Percentiles rank a stretch among this genome's conserved stretches.
phyloP scores from a whole-genome alignment of 768 basidiomycete species.

The Leccinum uliginosum region DNA sequence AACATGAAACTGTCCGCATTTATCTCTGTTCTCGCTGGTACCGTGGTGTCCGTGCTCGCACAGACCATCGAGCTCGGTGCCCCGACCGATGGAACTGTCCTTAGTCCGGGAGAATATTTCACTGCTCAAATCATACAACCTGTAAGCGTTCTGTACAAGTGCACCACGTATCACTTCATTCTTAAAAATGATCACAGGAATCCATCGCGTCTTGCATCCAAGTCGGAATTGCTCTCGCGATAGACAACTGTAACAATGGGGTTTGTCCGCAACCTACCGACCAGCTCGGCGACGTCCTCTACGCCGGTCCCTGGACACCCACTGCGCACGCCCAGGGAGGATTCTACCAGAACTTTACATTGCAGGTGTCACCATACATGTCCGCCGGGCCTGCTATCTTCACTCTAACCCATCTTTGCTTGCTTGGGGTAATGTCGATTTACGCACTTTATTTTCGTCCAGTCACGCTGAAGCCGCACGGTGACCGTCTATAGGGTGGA shows the following conservation, averaged over 20 bases:
- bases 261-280: constrained; percentile 21
- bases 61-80: constrained; percentile 27
- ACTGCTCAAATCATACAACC: constrained; percentile 19
- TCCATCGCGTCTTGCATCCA: constrained; percentile 19
- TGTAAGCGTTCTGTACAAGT: constrained; percentile 8
- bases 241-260: constrained; percentile 18
- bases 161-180: background rate
- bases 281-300: constrained; percentile 23
- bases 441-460: background rate
- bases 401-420: constrained; percentile 27
- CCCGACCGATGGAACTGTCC: constrained; percentile 19
- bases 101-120: constrained; percentile 16
- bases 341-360: constrained; percentile 28
- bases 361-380: constrained; percentile 10
- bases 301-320: constrained; percentile 27
- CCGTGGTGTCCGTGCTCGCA: constrained; percentile 12
- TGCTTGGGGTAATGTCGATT: background rate
- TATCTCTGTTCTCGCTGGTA: constrained; percentile 5
- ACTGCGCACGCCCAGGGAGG: constrained; percentile 14
- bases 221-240: constrained; percentile 29
- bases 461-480: background rate
- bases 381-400: constrained; percentile 23
- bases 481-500: background rate
- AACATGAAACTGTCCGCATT: constrained; percentile 16
- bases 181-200: constrained; percentile 5